phyloP scores from a whole-genome alignment of 345 rosid species.

The Clausena lansium region DNA sequence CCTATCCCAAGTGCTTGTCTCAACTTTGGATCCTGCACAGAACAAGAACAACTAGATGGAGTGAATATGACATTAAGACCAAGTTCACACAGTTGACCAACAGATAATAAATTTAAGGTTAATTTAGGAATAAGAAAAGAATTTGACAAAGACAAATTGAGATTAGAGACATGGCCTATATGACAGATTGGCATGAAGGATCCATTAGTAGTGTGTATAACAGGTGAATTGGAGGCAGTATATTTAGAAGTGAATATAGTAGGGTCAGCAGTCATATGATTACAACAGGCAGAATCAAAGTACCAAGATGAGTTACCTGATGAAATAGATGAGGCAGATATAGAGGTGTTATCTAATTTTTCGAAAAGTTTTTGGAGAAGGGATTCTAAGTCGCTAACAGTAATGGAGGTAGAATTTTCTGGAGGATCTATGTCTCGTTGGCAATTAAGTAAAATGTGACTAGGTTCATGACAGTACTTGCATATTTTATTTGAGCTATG shows the following conservation, averaged over 20 bases:
- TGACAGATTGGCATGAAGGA: neutral
- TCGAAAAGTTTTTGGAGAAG: too few relatives aligned
- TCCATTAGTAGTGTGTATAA: neutral
- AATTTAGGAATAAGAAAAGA: neutral
- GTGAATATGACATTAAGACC: neutral
- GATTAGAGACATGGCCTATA: neutral
- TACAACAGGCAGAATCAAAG: neutral
- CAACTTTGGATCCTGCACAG: neutral
- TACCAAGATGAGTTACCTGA: neutral
- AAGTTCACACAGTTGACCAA: conserved; percentile 9
- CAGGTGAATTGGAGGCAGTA: neutral
- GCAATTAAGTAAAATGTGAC: too few relatives aligned
- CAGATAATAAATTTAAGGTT: conserved; percentile 7
- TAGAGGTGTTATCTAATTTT: neutral
- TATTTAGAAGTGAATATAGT: too few relatives aligned
- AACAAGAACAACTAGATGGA: neutral
- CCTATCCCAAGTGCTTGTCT: conserved; percentile 2
- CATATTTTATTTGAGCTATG: neutral
- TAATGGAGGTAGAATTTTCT: too few relatives aligned
- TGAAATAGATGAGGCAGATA: neutral
- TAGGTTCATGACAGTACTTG: too few relatives aligned
- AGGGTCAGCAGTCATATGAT: neutral
- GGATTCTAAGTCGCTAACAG: too few relatives aligned
- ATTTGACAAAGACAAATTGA: neutral
- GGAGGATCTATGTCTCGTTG: too few relatives aligned